Percentiles rank a stretch among this genome's conserved stretches.
These are phyloP conservation scores for Teratosphaeriaceae sp. DNA, from an alignment of 2,329 filamentous ascomycete genomes.

Conservation along the genomic window DNA sequence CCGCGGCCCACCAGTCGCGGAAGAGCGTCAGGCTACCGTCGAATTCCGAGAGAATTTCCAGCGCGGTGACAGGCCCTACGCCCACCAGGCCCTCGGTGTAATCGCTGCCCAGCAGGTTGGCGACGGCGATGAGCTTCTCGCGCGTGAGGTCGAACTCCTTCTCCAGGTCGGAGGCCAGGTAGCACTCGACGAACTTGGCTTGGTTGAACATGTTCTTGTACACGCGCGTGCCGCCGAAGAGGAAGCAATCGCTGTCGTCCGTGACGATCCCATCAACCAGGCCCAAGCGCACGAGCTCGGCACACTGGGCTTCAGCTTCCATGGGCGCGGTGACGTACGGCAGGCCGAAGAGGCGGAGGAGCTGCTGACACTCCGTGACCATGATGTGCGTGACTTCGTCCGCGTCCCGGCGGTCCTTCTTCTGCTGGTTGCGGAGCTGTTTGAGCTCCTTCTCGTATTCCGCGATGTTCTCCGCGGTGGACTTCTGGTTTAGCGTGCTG, in stretches of 20 bases:
- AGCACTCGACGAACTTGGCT: slow-evolving; percentile 97
- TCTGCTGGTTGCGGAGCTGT: slow-evolving; percentile 84
- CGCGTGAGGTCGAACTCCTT: slow-evolving; percentile 82
- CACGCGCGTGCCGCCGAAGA: slow-evolving; percentile 91
- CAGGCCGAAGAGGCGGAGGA: slow-evolving; percentile 83
- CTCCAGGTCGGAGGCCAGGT: slow-evolving; percentile 74
- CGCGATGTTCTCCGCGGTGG: slow-evolving; percentile 60
- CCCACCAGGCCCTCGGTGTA: slow-evolving; percentile 90
- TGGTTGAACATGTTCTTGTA: slow-evolving; percentile 99
- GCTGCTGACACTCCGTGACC: slow-evolving; percentile 88
- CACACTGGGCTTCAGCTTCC: slow-evolving; percentile 98
- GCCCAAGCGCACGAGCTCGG: slow-evolving; percentile 76
- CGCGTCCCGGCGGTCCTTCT: slow-evolving; percentile 89
- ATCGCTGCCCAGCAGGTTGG: slow-evolving; percentile 86
- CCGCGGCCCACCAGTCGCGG: slow-evolving; percentile 76
- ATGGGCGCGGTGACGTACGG: slow-evolving; percentile 97
- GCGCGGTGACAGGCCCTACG: slow-evolving; percentile 86
- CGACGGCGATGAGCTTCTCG: slow-evolving; percentile 81
- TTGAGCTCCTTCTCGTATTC: slow-evolving; percentile 85
- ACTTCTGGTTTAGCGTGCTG: slow-evolving; percentile 71
- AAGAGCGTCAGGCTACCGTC: slow-evolving; percentile 69
- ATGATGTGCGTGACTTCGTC: slow-evolving; percentile 96
- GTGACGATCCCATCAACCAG: slow-evolving; percentile 97
- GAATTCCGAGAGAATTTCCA: slow-evolving; percentile 93
- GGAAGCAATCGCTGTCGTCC: slow-evolving; percentile 91